Percentiles rank a stretch among this genome's conserved stretches.
Evolutionary conservation across 441 rosid species (phyloP).

Genomic region (Euphorbia corollata): DNA sequence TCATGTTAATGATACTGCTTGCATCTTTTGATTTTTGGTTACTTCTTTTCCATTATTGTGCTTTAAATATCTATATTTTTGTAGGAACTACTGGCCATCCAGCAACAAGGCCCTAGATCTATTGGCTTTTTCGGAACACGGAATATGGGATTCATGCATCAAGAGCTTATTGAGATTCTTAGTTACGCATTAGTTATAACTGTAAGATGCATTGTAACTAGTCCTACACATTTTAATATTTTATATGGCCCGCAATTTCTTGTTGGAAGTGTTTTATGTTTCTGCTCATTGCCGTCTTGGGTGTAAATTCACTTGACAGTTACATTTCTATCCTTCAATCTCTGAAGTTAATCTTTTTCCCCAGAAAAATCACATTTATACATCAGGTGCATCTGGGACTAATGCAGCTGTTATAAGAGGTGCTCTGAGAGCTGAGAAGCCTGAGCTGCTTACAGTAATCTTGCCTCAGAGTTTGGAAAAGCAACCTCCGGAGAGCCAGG

Average conservation of each 20-base stretch:
- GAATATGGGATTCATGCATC: conserved; percentile 97
- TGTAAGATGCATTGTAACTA: conserved; percentile 39
- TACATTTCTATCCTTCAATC: conserved; percentile 12
- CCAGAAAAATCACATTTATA: conserved; percentile 95
- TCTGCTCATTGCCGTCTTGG: background rate
- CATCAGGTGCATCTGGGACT: conserved; percentile 97
- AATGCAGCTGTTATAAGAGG: conserved; percentile 98
- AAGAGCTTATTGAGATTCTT: conserved; percentile 86
- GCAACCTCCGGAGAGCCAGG: conserved; percentile 97
- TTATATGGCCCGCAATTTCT: background rate
- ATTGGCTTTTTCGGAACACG: conserved; percentile 91
- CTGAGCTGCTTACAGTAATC: conserved; percentile 82
- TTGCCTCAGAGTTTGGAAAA: conserved; percentile 86
- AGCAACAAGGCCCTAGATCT: conserved; percentile 89
- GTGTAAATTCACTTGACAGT: background rate
- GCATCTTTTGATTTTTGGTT: background rate
- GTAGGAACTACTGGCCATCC: conserved; percentile 90
- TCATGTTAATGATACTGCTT: background rate
- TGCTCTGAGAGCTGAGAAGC: conserved; percentile 91
- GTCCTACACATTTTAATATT: background rate
- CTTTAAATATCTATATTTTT: conserved; percentile 7
- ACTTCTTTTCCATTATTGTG: too few species aligned
- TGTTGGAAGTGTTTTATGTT: background rate
- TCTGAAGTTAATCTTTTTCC: conserved; percentile 21
- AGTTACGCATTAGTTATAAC: conserved; percentile 96